A percentile compares a stretch with the other conserved stretches of the same genome.
phyloP scores from a whole-genome alignment of 257 asterid species.

The Scutellaria minor region DNA sequence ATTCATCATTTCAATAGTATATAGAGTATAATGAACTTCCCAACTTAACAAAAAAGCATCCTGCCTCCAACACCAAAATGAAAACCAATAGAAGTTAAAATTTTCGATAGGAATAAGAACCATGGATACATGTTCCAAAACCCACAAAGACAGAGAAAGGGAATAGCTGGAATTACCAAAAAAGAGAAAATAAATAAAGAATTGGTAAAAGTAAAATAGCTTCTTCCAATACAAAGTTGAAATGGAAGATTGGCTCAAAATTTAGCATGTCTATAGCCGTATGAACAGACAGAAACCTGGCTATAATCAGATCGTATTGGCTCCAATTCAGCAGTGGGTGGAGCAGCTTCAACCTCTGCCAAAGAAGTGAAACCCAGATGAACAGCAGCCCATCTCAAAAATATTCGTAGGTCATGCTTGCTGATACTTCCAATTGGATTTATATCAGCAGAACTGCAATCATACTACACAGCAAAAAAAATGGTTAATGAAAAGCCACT shows the following conservation, averaged over 20 bases:
- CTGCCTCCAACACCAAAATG: conserved; percentile 10
- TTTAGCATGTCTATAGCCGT: background rate
- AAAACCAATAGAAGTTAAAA: background rate
- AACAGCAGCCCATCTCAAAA: conserved; percentile 86
- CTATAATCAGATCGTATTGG: conserved; percentile 79
- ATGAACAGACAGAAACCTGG: conserved; percentile 59
- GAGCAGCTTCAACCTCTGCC: conserved; percentile 91
- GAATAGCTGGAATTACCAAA: background rate
- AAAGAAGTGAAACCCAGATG: conserved; percentile 88
- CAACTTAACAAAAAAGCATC: background rate
- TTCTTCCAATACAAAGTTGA: background rate
- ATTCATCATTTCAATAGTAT: conserved; percentile 4
- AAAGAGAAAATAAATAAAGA: background rate
- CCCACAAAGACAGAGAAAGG: background rate
- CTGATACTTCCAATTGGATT: conserved; percentile 96
- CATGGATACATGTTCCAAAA: conserved; percentile 9
- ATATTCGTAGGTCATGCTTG: conserved; percentile 83
- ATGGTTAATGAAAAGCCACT: background rate
- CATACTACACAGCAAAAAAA: conserved; percentile 63
- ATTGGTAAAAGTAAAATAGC: background rate
- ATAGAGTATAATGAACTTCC: conserved; percentile 3
- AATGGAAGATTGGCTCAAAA: background rate
- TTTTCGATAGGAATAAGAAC: background rate
- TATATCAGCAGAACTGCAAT: conserved; percentile 98
- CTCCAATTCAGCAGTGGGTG: conserved; percentile 95